Evolutionary conservation across 768 basidiomycete species (phyloP).

Genomic region (Termitomyces sp.): DNA sequence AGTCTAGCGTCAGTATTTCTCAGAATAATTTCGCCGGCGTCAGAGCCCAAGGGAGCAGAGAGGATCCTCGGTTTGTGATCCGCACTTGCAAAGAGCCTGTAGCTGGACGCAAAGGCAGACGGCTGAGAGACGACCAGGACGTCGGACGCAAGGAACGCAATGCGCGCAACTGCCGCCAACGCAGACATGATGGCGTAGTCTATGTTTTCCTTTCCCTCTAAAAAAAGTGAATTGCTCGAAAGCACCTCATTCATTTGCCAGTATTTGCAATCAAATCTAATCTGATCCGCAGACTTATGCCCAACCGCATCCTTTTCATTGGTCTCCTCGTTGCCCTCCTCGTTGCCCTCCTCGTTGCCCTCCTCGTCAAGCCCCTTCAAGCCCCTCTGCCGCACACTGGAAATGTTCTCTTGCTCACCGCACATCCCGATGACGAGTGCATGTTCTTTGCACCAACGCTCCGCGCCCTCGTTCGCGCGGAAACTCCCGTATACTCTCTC

Average conservation of each 20-base stretch:
- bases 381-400: slow-evolving; percentile 8
- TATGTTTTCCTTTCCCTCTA: not conserved
- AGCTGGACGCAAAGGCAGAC: slow-evolving; percentile 39
- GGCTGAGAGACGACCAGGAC: slow-evolving; percentile 55
- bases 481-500: slow-evolving; percentile 37
- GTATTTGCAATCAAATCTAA: slow-evolving; percentile 23
- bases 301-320: slow-evolving; percentile 15
- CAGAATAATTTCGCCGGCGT: slow-evolving; percentile 55
- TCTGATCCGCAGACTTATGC: not conserved
- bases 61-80: slow-evolving; percentile 39
- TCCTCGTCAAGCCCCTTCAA: slow-evolving; percentile 26
- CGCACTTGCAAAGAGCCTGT: slow-evolving; percentile 27
- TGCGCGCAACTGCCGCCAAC: slow-evolving; percentile 50
- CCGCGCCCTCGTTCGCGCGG: slow-evolving; percentile 36
- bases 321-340: slow-evolving; percentile 27
- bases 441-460: slow-evolving; percentile 92
- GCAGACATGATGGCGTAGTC: slow-evolving; percentile 18
- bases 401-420: slow-evolving; percentile 68
- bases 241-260: slow-evolving; percentile 38
- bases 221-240: slow-evolving; percentile 22
- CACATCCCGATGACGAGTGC: slow-evolving; percentile 93
- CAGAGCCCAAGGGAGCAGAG: slow-evolving; percentile 57
- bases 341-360: slow-evolving; percentile 24
- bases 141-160: slow-evolving; percentile 71
- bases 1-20: slow-evolving; percentile 40